These are phyloP conservation scores for Volvox carteri DNA, from an alignment of 163 green algal genomes.

Conservation along the genomic window DNA sequence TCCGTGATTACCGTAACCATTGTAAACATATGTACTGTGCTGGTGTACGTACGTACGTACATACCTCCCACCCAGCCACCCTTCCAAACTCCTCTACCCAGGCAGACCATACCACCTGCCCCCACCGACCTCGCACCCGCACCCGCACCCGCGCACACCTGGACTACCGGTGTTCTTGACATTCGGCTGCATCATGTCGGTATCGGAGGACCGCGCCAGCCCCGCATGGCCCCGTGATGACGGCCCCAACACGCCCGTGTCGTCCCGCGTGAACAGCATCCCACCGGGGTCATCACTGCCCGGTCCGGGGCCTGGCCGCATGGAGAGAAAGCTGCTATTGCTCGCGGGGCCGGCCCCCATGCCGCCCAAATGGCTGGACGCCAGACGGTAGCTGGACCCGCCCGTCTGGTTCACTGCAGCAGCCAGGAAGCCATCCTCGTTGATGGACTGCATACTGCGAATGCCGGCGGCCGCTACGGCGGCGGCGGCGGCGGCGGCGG, in stretches of 20 bases:
- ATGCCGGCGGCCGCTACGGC: background rate
- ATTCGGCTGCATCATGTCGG: background rate
- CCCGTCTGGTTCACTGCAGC: background rate
- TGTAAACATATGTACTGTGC: too few species aligned
- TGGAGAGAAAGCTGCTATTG: slow-evolving; percentile 22
- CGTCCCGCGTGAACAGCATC: slow-evolving; percentile 32
- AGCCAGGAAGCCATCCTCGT: slow-evolving; percentile 14
- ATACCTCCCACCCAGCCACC: too few species aligned
- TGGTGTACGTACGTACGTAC: too few species aligned
- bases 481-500: background rate
- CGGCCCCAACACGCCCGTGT: slow-evolving; percentile 35
- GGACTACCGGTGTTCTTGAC: too few species aligned
- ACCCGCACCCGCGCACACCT: too few species aligned
- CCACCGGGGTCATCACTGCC: slow-evolving; percentile 10
- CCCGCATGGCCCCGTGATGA: background rate
- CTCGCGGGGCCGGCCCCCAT: background rate
- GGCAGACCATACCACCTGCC: too few species aligned
- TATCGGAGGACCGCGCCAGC: background rate
- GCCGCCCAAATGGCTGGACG: slow-evolving; percentile 4
- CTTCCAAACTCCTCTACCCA: too few species aligned
- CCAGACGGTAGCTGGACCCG: slow-evolving; percentile 49
- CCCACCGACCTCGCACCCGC: too few species aligned
- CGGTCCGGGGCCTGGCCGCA: background rate
- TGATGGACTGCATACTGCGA: slow-evolving; percentile 32
- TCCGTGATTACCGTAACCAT: too few species aligned